These are phyloP conservation scores for Phytophthora tentaculata DNA, from an alignment of 352 stramenopile species.

Conservation along the genomic window DNA sequence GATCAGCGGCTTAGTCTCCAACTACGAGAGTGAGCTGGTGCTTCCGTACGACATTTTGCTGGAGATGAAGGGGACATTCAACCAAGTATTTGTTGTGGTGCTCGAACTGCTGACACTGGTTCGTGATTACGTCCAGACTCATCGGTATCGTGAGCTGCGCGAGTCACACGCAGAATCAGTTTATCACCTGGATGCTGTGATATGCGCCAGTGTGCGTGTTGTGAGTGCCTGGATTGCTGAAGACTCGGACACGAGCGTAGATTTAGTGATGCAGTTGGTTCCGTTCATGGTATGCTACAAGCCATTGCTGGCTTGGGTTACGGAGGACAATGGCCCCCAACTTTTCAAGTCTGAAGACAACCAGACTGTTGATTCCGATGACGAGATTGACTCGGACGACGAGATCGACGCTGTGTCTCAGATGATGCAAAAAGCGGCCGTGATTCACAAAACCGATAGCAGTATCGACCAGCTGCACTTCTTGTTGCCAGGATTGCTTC, in stretches of 20 bases:
- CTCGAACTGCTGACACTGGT: slow-evolving; percentile 72
- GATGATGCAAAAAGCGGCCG: slow-evolving; percentile 45
- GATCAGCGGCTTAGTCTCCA: slow-evolving; percentile 69
- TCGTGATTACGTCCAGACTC: slow-evolving; percentile 75
- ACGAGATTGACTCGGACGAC: slow-evolving; percentile 79
- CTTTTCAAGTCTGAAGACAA: slow-evolving; percentile 16
- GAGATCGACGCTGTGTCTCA: slow-evolving; percentile 59
- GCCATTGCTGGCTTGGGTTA: slow-evolving; percentile 35
- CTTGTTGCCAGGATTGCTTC: slow-evolving; percentile 77
- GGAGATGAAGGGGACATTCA: slow-evolving; percentile 77
- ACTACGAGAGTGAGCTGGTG: slow-evolving; percentile 44
- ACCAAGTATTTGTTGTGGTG: slow-evolving; percentile 74
- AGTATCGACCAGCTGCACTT: slow-evolving; percentile 84
- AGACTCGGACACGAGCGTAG: slow-evolving; percentile 75
- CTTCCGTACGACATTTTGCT: slow-evolving; percentile 77
- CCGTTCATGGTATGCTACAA: slow-evolving; percentile 87
- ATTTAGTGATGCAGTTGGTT: slow-evolving; percentile 71
- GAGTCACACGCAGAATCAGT: slow-evolving; percentile 42
- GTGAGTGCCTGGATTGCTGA: slow-evolving; percentile 85
- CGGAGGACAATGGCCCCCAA: slow-evolving; percentile 25
- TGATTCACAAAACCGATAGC: slow-evolving; percentile 40
- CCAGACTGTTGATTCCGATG: slow-evolving; percentile 60
- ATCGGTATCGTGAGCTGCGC: slow-evolving; percentile 63
- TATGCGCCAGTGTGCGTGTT: slow-evolving; percentile 79
- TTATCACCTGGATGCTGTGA: slow-evolving; percentile 70